Percentiles rank a stretch among this genome's conserved stretches.
Evolutionary conservation across 2,329 filamentous ascomycete genomes (phyloP).

Genomic region (Aspergillaceae sp.): DNA sequence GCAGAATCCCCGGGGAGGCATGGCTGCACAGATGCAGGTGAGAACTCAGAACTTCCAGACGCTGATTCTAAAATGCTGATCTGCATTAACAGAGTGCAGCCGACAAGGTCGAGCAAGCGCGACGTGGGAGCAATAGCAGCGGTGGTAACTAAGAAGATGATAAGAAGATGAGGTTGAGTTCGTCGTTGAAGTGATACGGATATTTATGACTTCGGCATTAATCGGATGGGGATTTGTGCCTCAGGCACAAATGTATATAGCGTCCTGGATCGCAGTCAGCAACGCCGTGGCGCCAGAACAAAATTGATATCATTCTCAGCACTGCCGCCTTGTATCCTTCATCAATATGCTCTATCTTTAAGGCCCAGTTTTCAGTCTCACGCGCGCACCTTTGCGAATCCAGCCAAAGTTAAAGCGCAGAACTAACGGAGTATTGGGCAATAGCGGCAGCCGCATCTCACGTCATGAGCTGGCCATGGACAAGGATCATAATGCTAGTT

Average conservation of each 20-base stretch:
- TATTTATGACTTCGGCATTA: no score
- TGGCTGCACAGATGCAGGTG: constrained; percentile 28
- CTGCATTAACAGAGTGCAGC: constrained; percentile 21
- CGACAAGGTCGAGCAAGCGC: constrained; percentile 23
- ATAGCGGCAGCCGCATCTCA: not conserved
- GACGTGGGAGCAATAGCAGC: constrained; percentile 6
- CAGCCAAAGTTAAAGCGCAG: not conserved
- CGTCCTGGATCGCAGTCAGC: no score
- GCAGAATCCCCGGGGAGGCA: constrained; percentile 22
- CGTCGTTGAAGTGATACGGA: no score
- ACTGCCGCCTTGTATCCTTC: not conserved
- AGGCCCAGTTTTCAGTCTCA: not conserved
- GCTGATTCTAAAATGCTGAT: not conserved
- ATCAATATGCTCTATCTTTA: not conserved
- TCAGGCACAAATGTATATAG: no score
- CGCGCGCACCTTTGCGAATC: not conserved
- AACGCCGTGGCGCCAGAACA: no score
- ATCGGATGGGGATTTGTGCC: no score
- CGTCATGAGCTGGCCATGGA: not conserved
- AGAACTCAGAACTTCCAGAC: constrained; percentile 2
- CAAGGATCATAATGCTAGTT: not conserved
- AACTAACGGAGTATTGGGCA: constrained; percentile 8
- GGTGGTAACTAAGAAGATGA: not conserved
- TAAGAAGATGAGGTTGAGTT: not conserved
- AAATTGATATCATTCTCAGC: no score